These are phyloP conservation scores for Paracoccidioides brasiliensis DNA, from an alignment of 2,329 filamentous ascomycete species.

Conservation along the genomic window DNA sequence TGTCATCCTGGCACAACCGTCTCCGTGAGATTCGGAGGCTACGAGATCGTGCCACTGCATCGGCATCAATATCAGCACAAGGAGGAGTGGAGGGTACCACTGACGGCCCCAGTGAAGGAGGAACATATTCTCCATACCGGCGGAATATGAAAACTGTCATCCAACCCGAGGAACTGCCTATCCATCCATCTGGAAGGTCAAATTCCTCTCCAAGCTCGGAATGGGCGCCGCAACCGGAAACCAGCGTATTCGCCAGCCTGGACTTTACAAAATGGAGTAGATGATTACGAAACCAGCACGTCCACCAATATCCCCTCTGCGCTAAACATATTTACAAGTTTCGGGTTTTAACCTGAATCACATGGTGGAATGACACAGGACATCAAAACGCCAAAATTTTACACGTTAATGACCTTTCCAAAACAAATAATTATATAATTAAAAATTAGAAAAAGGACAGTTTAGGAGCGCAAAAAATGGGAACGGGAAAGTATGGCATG, in stretches of 20 bases:
- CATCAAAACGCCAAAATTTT: neutral
- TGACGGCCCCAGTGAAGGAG: slow-evolving; percentile 19
- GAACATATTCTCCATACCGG: slow-evolving; percentile 20
- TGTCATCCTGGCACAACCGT: slow-evolving; percentile 80
- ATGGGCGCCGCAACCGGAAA: slow-evolving; percentile 26
- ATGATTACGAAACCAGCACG: slow-evolving; percentile 7
- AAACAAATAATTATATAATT: neutral
- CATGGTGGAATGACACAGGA: neutral
- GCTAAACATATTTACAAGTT: neutral
- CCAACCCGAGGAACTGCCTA: slow-evolving; percentile 22
- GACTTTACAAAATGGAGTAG: slow-evolving; percentile 33
- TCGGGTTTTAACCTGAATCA: neutral
- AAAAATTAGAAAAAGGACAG: too few species aligned
- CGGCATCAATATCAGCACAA: neutral
- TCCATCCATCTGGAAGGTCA: slow-evolving; percentile 17
- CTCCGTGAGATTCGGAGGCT: slow-evolving; percentile 74
- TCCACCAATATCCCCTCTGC: neutral
- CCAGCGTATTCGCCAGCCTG: slow-evolving; percentile 27
- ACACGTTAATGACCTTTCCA: neutral
- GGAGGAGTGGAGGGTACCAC: slow-evolving; percentile 16
- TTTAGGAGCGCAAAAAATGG: neutral
- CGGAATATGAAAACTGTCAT: slow-evolving; percentile 27
- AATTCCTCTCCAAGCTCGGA: slow-evolving; percentile 25
- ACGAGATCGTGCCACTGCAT: slow-evolving; percentile 42
- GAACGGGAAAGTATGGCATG: neutral